Conservation (phyloP, 768 basidiomycete species). For the Paxillus involutus region DNA sequence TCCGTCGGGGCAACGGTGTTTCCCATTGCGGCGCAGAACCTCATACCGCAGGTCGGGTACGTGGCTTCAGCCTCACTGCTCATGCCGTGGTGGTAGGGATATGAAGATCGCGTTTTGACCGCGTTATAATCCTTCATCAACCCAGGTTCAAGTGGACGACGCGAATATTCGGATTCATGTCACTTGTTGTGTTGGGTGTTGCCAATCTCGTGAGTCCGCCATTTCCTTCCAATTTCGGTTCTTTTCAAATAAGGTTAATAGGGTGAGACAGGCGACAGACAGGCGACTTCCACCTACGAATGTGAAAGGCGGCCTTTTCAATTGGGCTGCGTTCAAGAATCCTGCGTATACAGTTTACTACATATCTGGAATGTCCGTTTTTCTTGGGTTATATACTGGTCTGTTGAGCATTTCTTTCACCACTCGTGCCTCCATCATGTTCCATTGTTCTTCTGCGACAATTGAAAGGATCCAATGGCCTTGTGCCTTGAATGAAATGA, state of each 20-base stretch:
- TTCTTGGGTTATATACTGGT: slow-evolving; percentile 73
- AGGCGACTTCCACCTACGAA: slow-evolving; percentile 56
- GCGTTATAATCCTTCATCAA: too few species aligned
- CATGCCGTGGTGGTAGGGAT: too few species aligned
- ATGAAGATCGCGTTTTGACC: too few species aligned
- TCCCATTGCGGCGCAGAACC: too few species aligned
- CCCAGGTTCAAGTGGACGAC: slow-evolving; percentile 66
- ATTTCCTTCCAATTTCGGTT: slow-evolving; percentile 7
- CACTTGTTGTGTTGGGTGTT: slow-evolving; percentile 35
- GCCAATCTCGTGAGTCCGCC: slow-evolving; percentile 34
- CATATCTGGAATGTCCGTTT: slow-evolving; percentile 51
- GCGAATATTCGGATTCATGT: slow-evolving; percentile 29
- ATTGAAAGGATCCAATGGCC: not conserved
- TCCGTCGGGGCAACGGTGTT: too few species aligned
- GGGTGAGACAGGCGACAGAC: slow-evolving; percentile 26
- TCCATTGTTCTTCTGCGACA: not conserved
- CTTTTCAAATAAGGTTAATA: not conserved
- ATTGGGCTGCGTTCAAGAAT: slow-evolving; percentile 48
- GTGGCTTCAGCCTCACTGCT: too few species aligned
- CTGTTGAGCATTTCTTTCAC: slow-evolving; percentile 11
- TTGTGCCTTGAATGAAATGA: too few species aligned
- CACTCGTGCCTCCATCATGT: not conserved
- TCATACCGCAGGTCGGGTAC: too few species aligned
- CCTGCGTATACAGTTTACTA: slow-evolving; percentile 56
- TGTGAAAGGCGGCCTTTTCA: slow-evolving; percentile 57